Evolutionary conservation across 495 filamentous ascomycete genomes (phyloP).

Genomic region (Astrothelium macrocarpum): DNA sequence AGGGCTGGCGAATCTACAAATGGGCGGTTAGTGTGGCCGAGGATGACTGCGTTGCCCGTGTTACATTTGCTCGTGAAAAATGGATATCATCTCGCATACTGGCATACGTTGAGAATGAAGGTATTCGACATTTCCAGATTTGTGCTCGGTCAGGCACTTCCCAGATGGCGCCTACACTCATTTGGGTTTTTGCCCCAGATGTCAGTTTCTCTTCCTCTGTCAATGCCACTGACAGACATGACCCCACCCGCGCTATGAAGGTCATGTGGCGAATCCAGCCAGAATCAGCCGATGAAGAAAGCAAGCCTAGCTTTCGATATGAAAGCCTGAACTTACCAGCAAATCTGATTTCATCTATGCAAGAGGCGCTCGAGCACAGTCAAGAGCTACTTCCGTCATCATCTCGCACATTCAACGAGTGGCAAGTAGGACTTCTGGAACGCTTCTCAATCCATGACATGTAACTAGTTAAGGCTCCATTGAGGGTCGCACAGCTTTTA

Average conservation of each 20-base stretch:
- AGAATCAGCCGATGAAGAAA: neutral
- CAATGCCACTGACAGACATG: neutral
- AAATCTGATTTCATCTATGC: slow-evolving; percentile 14
- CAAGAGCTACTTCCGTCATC: slow-evolving; percentile 18
- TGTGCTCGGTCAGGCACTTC: neutral
- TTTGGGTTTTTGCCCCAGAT: slow-evolving; percentile 32
- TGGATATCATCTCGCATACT: slow-evolving; percentile 31
- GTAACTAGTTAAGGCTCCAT: neutral
- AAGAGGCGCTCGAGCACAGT: slow-evolving; percentile 15
- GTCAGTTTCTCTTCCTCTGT: slow-evolving; percentile 27
- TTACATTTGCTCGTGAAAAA: slow-evolving; percentile 22
- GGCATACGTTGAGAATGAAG: slow-evolving; percentile 23
- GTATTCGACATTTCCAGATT: slow-evolving; percentile 27
- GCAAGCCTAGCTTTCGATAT: slow-evolving; percentile 13
- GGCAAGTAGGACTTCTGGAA: slow-evolving; percentile 24
- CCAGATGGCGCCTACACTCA: slow-evolving; percentile 7
- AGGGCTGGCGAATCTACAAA: slow-evolving; percentile 23
- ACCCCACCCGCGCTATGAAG: slow-evolving; percentile 28
- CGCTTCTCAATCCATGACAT: slow-evolving; percentile 19
- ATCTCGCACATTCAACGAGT: slow-evolving; percentile 22
- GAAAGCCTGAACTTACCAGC: slow-evolving; percentile 17
- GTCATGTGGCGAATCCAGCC: slow-evolving; percentile 23
- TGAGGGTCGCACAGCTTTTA: no score
- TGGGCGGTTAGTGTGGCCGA: slow-evolving; percentile 11
- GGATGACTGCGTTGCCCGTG: neutral